Conservation (phyloP, 805 yeast species). For the Candida ovalis region DNA sequence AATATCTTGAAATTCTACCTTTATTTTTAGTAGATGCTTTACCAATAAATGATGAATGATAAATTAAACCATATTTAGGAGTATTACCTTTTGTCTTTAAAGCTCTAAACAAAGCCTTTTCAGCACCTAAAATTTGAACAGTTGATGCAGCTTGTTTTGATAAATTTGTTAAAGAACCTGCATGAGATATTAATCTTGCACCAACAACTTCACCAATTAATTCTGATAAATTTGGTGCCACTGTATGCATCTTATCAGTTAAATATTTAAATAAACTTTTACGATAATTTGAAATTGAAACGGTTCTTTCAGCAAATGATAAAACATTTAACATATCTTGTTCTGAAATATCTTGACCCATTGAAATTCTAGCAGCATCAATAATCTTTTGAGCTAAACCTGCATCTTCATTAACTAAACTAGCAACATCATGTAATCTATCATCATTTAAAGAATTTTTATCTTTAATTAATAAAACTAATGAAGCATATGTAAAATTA, state of each 20-base stretch:
- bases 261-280: conserved; percentile 77
- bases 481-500: conserved; percentile 79
- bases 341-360: conserved; percentile 98
- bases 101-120: conserved; percentile 94
- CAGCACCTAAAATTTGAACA: conserved; percentile 96
- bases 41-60: conserved; percentile 92
- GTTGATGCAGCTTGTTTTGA: conserved; percentile 99
- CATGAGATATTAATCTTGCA: conserved; percentile 96
- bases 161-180: conserved; percentile 94
- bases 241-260: conserved; percentile 93
- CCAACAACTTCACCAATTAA: conserved; percentile 99
- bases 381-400: conserved; percentile 87
- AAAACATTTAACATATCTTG: conserved; percentile 89
- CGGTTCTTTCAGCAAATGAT: conserved; percentile 91
- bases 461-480: conserved; percentile 80
- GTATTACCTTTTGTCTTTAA: conserved; percentile 95
- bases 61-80: conserved; percentile 92
- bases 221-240: conserved; percentile 96
- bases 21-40: conserved; percentile 94
- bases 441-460: conserved; percentile 80
- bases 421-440: conserved; percentile 85
- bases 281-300: conserved; percentile 87
- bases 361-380: conserved; percentile 93
- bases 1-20: conserved; percentile 97
- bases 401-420: conserved; percentile 85